Base-by-base conservation (phyloP, 106 monocot species). In the Phalaenopsis equestris region DNA sequence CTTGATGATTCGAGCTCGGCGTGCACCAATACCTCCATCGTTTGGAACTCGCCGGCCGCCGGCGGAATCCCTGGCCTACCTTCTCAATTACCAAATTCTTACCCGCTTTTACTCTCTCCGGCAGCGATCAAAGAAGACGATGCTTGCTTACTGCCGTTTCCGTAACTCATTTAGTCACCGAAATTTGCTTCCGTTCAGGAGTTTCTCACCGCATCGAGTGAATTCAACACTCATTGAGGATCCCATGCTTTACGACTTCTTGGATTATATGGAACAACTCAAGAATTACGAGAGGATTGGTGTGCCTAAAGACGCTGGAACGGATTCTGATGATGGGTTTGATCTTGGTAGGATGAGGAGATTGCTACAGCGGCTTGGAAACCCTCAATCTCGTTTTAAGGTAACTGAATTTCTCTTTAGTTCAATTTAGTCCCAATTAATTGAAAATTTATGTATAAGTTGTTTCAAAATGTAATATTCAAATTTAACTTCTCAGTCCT, bases 341-440 rank as follows among this genome's bases (percentile, higher is more conserved):
- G 94, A 99, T 79, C 94, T 99, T n/a, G 98, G 91, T n/a, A 82
- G 98, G 80, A 93, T 99, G 94, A 72, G 83, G 56, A 85, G 98
- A 79, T 64, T 95, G 72, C 80, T 95, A 36, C 75, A 82, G 18
- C 79, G 94, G 3, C 90, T 94, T 42, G 94, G 91, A 15, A 82
- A 99, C 78, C 98, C 94, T 9, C 98, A 94, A 42, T 80, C 80
- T 56, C 55, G 72, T 42, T 99, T 83, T 82, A 80, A 86, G 88
- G 98, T 96, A 79, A 41, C 49, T n/a, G 42, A 38, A 52, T 52
- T 14, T 10, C 12, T 12, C 52, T 52, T 1, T 52, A 52, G 52
- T 12, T 52, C 15, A 52, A 12, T 52, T 52, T 52, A 12, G 52
- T 2, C 12, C 12, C 52, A 52, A 30, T 52, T 52, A 14, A 52